Base-by-base conservation (phyloP, 495 filamentous ascomycete species). In the Hypomontagnella submonticulosa region DNA sequence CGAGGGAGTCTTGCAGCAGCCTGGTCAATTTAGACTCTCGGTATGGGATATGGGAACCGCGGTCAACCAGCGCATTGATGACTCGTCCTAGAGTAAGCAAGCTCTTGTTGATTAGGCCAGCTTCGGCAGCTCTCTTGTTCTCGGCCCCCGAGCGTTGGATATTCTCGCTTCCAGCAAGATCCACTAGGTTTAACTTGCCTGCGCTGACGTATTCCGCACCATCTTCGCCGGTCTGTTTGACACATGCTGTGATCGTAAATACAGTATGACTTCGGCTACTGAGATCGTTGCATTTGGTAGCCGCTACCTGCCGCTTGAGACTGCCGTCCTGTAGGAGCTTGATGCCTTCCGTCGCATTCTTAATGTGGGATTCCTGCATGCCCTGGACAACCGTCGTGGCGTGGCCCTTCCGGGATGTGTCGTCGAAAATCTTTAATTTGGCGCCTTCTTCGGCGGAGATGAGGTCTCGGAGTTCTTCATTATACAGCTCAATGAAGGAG, bases 401-500 rank as follows among this genome's bases (percentile, higher is more conserved):
- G 63, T 91, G 85, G 12, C 91, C 91, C 67, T 92, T 96, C 69
- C 90, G 90, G 46, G 85, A 89, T 40, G 88, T 89, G 71, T 98
- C 95, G 48, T 98, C 95, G 67, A 87, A 99, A 30, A 99, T 98
- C 76, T 98, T 99, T 19, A 99, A 80, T 74, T 97, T 97, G 4
- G 85, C 76, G 54, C 75, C 87, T 38, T 97, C 93, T 50, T 98
- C 95, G 1, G 77, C 72, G 0, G 92, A 88, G 4, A 98, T 84
- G 20, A 99, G 73, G 73, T 99, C 95, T 2, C 92, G 90, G 16
- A 99, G 83, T 69, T 98, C 95, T 75, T 99, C 95, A 65, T 99
- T 99, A 76, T 99, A 99, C 1, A 99, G 79, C 73, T 99, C 95
- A 70, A 99, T 97, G 71, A 97, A 99, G 0, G 96, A 98, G 79